Evolutionary conservation across 306 rosid species (phyloP).

Genomic region (Lotus japonicus): DNA sequence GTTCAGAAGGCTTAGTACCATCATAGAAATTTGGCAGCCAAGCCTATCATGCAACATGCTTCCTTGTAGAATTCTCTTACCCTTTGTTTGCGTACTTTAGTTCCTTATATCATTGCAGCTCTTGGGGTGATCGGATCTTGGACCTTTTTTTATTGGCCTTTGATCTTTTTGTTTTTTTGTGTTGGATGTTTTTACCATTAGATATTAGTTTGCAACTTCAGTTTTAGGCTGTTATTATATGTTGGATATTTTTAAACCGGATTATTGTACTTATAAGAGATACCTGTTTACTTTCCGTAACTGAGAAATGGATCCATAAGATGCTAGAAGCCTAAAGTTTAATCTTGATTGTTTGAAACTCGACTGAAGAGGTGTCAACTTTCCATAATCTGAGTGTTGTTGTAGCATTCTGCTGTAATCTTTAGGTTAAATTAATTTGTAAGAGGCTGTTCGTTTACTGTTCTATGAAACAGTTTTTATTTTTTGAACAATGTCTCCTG

Average conservation of each 20-base stretch:
- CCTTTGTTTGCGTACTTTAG: conserved; percentile 11
- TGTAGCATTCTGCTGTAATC: too few species aligned
- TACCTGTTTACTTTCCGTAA: not conserved
- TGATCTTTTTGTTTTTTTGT: not conserved
- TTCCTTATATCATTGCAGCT: conserved; percentile 7
- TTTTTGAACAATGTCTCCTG: too few species aligned
- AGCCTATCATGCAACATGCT: too few species aligned
- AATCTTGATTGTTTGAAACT: not conserved
- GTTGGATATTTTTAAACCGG: not conserved
- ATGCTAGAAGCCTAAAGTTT: not conserved
- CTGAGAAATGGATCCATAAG: not conserved
- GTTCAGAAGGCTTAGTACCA: conserved; percentile 42
- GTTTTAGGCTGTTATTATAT: not conserved
- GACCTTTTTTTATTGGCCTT: not conserved
- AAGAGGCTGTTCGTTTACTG: too few species aligned
- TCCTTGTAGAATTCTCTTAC: not conserved
- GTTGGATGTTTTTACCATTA: not conserved
- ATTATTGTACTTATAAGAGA: conserved; percentile 1
- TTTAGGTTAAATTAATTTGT: too few species aligned
- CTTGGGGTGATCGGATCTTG: not conserved
- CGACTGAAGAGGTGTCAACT: not conserved
- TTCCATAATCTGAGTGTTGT: not conserved
- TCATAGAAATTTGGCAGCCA: not conserved
- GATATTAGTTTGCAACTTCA: not conserved
- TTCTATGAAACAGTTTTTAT: too few species aligned